Percentiles rank a stretch among this genome's conserved stretches.
Conservation (phyloP, 257 asterid species). For the Solanum piurae region DNA sequence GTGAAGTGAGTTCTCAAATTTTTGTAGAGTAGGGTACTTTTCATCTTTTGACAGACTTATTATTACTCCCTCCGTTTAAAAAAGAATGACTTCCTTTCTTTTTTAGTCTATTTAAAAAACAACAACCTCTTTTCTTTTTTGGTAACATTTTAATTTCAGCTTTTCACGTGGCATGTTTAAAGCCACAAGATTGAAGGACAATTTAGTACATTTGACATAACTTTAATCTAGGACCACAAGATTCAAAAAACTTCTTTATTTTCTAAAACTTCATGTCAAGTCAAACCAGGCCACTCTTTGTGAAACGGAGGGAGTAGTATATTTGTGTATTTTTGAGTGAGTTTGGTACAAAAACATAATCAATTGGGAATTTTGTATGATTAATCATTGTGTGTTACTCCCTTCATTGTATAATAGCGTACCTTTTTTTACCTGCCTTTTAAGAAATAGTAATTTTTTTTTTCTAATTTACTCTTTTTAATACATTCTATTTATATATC, state of each 20-base stretch:
- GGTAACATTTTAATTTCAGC: no score
- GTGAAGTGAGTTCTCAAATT: neutral
- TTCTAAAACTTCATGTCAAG: no score
- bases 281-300: no score
- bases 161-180: no score
- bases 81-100: no score
- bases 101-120: no score
- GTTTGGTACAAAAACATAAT: neutral
- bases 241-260: no score
- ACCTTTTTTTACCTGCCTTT: neutral
- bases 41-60: neutral
- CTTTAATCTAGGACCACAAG: no score
- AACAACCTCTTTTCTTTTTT: no score
- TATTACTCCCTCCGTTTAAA: neutral
- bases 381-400: neutral
- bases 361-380: neutral
- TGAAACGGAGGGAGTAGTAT: neutral
- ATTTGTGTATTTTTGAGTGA: neutral
- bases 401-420: neutral
- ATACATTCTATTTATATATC: accelerated
- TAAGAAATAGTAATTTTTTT: neutral
- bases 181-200: no score
- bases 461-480: no score
- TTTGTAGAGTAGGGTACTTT: neutral
- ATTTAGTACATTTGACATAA: no score